These are phyloP conservation scores for Pelagomonas calceolata DNA, from an alignment of 108 stramenopile genomes.

Conservation along the genomic window DNA sequence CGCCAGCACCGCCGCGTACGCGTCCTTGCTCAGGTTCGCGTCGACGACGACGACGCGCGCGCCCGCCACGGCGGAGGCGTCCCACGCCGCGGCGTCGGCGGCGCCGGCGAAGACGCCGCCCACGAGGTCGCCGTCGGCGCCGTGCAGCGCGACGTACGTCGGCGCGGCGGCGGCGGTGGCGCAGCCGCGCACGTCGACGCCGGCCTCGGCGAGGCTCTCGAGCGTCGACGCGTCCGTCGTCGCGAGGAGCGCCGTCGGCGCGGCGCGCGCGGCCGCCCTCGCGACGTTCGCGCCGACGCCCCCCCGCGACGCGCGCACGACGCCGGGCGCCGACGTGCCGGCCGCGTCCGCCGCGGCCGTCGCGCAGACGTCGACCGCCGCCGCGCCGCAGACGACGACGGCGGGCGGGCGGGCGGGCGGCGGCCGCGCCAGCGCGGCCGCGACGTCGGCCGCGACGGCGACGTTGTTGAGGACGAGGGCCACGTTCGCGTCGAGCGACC, in stretches of 20 bases:
- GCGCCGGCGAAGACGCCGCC: constrained; percentile 16
- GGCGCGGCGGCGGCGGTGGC: constrained; percentile 11
- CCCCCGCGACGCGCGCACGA: constrained; percentile 16
- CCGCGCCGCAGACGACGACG: no score
- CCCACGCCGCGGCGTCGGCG: no score
- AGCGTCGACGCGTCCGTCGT: no score
- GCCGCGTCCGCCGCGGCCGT: not conserved
- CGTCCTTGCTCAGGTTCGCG: no score
- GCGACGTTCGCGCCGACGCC: constrained; percentile 47
- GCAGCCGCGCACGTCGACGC: no score
- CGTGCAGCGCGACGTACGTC: constrained; percentile 29
- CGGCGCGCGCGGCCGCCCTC: constrained; percentile 18
- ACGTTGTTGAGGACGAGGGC: constrained; percentile 82
- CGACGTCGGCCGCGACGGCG: constrained; percentile 73
- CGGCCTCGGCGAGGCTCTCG: no score
- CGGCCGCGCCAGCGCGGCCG: constrained; percentile 27
- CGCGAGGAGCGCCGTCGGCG: no score
- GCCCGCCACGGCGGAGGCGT: no score
- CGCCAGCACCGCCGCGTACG: no score
- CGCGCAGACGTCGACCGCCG: not conserved
- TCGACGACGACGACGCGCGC: no score
- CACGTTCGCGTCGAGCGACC: constrained; percentile 59
- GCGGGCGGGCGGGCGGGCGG: no score
- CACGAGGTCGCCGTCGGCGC: constrained; percentile 27
- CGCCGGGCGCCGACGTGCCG: constrained; percentile 33